Evolutionary conservation across 495 filamentous ascomycete species (phyloP).

Genomic region (Hypomontagnella submonticulosa): DNA sequence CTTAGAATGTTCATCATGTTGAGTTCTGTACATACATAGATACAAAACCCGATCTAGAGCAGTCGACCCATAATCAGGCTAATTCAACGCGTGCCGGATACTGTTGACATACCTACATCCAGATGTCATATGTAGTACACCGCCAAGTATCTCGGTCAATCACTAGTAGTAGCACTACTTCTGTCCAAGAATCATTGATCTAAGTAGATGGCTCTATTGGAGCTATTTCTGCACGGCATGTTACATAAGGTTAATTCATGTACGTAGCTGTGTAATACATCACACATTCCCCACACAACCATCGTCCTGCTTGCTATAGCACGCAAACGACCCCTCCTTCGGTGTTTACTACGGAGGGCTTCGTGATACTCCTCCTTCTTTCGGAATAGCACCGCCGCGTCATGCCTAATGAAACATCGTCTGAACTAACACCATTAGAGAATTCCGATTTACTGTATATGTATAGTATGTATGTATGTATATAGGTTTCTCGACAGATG

Average conservation of each 20-base stretch:
- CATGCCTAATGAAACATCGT: neutral
- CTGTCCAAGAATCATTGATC: neutral
- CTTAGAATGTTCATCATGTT: neutral
- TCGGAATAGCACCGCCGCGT: conserved; percentile 23
- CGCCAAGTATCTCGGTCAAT: neutral
- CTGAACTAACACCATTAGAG: neutral
- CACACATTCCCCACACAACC: conserved; percentile 21
- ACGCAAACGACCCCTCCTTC: conserved; percentile 13
- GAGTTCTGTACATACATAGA: neutral
- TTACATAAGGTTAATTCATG: conserved; percentile 23
- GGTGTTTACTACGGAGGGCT: neutral
- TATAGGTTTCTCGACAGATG: no score
- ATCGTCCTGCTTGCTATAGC: conserved; percentile 3
- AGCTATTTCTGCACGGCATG: conserved; percentile 27
- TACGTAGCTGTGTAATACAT: neutral
- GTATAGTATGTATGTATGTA: no score
- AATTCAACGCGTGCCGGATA: conserved; percentile 11
- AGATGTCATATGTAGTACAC: neutral
- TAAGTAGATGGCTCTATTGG: neutral
- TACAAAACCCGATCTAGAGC: conserved; percentile 13
- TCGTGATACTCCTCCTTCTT: conserved; percentile 37
- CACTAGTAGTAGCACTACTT: conserved; percentile 2
- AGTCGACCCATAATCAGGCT: conserved; percentile 11
- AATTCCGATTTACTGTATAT: neutral
- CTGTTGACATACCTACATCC: neutral